A percentile compares a stretch with the other conserved stretches of the same genome.
These are phyloP conservation scores for Daldinia eschscholtzii DNA, from an alignment of 2,329 filamentous ascomycete genomes.

Conservation along the genomic window DNA sequence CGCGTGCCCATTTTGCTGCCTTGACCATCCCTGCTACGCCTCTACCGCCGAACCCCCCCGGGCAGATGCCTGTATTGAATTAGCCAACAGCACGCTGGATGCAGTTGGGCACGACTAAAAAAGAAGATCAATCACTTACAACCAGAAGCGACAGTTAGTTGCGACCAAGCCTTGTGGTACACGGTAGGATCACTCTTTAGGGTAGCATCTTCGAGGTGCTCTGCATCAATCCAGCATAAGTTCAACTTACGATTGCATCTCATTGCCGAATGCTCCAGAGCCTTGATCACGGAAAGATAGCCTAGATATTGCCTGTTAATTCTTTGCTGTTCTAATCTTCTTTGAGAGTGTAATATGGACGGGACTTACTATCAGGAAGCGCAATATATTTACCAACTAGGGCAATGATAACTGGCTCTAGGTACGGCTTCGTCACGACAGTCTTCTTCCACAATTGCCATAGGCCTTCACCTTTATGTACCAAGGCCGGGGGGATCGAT, in stretches of 20 bases:
- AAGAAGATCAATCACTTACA: conserved; percentile 53
- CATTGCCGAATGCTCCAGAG: conserved; percentile 93
- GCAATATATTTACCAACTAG: conserved; percentile 93
- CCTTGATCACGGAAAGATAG: conserved; percentile 86
- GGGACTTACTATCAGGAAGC: conserved; percentile 88
- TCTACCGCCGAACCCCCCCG: conserved; percentile 80
- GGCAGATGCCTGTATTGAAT: conserved; percentile 29
- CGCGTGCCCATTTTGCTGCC: conserved; percentile 87
- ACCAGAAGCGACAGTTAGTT: conserved; percentile 35
- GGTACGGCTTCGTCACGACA: conserved; percentile 74
- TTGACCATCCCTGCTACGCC: conserved; percentile 92
- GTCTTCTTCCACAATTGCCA: conserved; percentile 84
- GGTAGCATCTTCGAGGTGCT: conserved; percentile 79
- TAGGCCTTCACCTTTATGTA: conserved; percentile 73
- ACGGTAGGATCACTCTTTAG: conserved; percentile 73
- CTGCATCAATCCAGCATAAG: conserved; percentile 86
- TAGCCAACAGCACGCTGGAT: conserved; percentile 9
- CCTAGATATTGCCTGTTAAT: conserved; percentile 55
- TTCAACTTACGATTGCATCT: conserved; percentile 82
- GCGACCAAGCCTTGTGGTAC: conserved; percentile 88
- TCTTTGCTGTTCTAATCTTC: not conserved
- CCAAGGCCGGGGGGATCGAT: conserved; percentile 63
- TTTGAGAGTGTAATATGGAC: not conserved
- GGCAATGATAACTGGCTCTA: conserved; percentile 81
- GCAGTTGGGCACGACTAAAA: not conserved